These are phyloP conservation scores for Themeda triandra DNA, from an alignment of 176 grass and related monocot species.

Conservation along the genomic window DNA sequence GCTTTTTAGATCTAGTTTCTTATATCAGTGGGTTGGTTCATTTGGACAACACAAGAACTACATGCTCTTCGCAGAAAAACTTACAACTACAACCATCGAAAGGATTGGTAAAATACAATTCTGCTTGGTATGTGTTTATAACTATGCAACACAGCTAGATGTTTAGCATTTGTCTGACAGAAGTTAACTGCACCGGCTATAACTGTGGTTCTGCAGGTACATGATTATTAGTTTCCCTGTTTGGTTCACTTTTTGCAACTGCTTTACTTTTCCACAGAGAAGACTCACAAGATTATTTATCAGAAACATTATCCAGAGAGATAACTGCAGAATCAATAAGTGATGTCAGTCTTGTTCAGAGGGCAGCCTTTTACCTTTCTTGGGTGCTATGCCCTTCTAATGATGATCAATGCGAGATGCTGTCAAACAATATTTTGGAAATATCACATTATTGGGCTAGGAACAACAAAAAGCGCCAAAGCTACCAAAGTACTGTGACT, in stretches of 20 bases:
- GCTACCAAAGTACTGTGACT: slow-evolving; percentile 17
- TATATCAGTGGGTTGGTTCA: slow-evolving; percentile 42
- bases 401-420: slow-evolving; percentile 36
- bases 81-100: slow-evolving; percentile 26
- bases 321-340: slow-evolving; percentile 46
- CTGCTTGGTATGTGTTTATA: slow-evolving; percentile 58
- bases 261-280: slow-evolving; percentile 64
- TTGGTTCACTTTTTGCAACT: slow-evolving; percentile 75
- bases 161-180: slow-evolving; percentile 18
- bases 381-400: slow-evolving; percentile 58
- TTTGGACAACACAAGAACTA: slow-evolving; percentile 6
- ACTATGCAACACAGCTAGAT: slow-evolving; percentile 4
- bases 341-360: slow-evolving; percentile 42
- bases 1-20: slow-evolving; percentile 58
- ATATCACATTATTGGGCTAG: slow-evolving; percentile 49
- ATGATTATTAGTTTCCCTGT: slow-evolving; percentile 62
- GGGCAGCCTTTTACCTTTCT: slow-evolving; percentile 63
- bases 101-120: slow-evolving; percentile 46
- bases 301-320: slow-evolving; percentile 45
- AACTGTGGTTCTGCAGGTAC: slow-evolving; percentile 52
- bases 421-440: slow-evolving; percentile 57
- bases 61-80: slow-evolving; percentile 11
- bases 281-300: slow-evolving; percentile 50
- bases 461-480: slow-evolving; percentile 18
- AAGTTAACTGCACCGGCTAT: slow-evolving; percentile 22